Conservation (phyloP, 768 basidiomycete genomes). For the Cubamyces sp. region DNA sequence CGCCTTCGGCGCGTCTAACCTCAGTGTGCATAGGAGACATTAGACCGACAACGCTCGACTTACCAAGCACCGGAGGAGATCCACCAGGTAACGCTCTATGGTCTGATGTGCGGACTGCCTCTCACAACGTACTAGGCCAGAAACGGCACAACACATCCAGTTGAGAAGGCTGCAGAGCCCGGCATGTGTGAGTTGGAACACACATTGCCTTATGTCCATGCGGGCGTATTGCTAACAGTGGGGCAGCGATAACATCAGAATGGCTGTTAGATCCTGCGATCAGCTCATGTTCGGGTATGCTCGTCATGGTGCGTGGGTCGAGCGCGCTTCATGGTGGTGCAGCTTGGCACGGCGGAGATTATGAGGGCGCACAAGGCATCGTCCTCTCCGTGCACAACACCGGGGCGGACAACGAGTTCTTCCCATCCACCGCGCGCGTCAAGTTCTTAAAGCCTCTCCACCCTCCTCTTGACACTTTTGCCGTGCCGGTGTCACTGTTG, state of each 20-base stretch:
- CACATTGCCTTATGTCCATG: no score
- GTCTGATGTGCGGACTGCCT: no score
- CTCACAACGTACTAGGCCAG: neutral
- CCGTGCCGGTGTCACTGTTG: conserved; percentile 17
- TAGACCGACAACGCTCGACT: neutral
- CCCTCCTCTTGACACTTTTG: conserved; percentile 5
- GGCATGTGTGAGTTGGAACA: neutral
- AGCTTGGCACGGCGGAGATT: conserved; percentile 23
- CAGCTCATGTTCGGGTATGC: conserved; percentile 4
- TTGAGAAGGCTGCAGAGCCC: neutral
- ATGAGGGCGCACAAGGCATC: conserved; percentile 20
- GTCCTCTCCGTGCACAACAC: conserved; percentile 25
- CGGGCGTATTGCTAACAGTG: no score
- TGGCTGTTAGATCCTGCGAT: conserved; percentile 16
- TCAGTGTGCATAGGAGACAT: neutral
- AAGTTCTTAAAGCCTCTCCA: conserved; percentile 13
- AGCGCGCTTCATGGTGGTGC: neutral
- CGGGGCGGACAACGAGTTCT: conserved; percentile 7
- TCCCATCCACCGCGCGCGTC: conserved; percentile 22
- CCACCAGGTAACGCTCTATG: neutral
- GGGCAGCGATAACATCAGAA: neutral
- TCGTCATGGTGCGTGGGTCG: conserved; percentile 13
- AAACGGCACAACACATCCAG: neutral
- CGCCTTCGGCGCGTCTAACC: neutral
- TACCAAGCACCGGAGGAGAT: neutral